A percentile compares a stretch with the other conserved stretches of the same genome.
Evolutionary conservation across 2,329 filamentous ascomycete species (phyloP).

Genomic region (Chalara sp.): DNA sequence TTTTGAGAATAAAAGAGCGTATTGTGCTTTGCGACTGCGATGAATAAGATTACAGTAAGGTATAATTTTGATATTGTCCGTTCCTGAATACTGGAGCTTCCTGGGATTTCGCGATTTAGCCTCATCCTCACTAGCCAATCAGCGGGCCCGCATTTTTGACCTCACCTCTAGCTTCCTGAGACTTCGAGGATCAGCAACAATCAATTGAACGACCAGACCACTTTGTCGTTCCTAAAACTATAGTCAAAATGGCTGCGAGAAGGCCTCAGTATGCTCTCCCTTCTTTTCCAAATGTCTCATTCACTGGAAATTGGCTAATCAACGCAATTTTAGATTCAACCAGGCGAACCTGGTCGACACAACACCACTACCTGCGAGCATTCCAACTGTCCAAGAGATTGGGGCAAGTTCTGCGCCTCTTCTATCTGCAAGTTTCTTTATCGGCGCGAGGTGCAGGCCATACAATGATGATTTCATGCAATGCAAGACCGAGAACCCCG

Average conservation of each 20-base stretch:
- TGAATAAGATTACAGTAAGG: too few species aligned
- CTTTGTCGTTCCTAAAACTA: conserved; percentile 10
- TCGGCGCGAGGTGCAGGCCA: conserved; percentile 85
- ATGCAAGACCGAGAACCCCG: conserved; percentile 93
- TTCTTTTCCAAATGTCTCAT: not conserved
- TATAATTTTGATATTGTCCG: too few species aligned
- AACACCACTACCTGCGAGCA: conserved; percentile 84
- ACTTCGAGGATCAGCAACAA: conserved; percentile 15
- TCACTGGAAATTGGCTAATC: conserved; percentile 15
- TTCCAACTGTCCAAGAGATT: conserved; percentile 90
- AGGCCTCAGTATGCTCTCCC: conserved; percentile 16
- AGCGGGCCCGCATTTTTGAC: conserved; percentile 12
- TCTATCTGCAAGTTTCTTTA: conserved; percentile 90
- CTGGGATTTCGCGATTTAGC: too few species aligned
- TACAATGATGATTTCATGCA: conserved; percentile 99
- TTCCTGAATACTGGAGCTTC: too few species aligned
- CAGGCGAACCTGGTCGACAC: conserved; percentile 91
- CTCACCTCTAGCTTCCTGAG: conserved; percentile 24
- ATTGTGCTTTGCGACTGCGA: too few species aligned
- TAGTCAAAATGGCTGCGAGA: conserved; percentile 24
- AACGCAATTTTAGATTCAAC: conserved; percentile 66
- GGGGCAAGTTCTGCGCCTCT: conserved; percentile 89
- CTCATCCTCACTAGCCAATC: too few species aligned
- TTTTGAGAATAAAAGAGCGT: too few species aligned
- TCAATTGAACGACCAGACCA: conserved; percentile 29